These are phyloP conservation scores for Xanthoconium purpureum DNA, from an alignment of 768 basidiomycete genomes.

Conservation along the genomic window DNA sequence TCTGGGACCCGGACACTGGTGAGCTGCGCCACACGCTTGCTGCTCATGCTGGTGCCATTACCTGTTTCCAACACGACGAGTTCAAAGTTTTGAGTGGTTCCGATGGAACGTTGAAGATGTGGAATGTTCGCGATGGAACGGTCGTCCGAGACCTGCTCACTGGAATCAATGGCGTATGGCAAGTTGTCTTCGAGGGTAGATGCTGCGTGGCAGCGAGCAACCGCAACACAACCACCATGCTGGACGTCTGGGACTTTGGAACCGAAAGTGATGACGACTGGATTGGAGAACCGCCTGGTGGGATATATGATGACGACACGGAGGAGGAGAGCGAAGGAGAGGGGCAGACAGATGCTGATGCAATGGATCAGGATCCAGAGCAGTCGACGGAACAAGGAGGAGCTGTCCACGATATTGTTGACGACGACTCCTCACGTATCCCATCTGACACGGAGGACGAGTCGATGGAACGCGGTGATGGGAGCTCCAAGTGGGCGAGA, in stretches of 20 bases:
- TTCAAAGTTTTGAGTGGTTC: constrained; percentile 95
- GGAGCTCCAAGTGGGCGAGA: constrained; percentile 31
- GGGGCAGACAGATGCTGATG: constrained; percentile 61
- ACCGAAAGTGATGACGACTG: constrained; percentile 71
- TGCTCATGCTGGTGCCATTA: constrained; percentile 96
- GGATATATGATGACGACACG: constrained; percentile 68
- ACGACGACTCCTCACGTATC: constrained; percentile 24
- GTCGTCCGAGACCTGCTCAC: constrained; percentile 86
- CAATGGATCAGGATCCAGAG: constrained; percentile 67
- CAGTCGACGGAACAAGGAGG: constrained; percentile 28
- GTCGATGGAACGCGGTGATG: constrained; percentile 31
- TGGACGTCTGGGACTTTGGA: constrained; percentile 92
- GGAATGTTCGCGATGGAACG: constrained; percentile 87
- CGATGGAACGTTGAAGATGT: constrained; percentile 97
- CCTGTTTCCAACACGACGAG: constrained; percentile 98
- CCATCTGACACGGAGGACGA: constrained; percentile 32
- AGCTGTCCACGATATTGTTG: constrained; percentile 26
- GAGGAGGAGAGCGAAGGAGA: constrained; percentile 44
- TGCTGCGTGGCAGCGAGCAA: constrained; percentile 96
- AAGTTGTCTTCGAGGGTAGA: constrained; percentile 91
- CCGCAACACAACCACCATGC: constrained; percentile 67
- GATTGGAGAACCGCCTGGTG: constrained; percentile 74
- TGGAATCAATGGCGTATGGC: constrained; percentile 95
- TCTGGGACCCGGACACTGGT: constrained; percentile 90
- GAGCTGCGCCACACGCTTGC: constrained; percentile 77